These are phyloP conservation scores for Fraxinus cuspidata DNA, from an alignment of 257 asterid genomes.

Conservation along the genomic window DNA sequence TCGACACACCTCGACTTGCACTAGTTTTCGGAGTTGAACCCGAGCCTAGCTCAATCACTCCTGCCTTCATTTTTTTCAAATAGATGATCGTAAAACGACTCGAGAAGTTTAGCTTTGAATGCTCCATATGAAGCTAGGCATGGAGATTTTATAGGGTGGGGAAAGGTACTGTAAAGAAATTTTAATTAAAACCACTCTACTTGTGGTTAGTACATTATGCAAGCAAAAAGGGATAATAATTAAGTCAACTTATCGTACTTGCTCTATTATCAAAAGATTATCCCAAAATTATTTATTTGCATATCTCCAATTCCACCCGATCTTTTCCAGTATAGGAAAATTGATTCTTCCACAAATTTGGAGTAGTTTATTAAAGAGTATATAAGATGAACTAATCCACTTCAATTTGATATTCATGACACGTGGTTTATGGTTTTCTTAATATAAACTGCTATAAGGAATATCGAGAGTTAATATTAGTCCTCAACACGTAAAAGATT, in stretches of 20 bases:
- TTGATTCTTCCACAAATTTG: neutral
- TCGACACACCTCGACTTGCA: slow-evolving; percentile 31
- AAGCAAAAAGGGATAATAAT: neutral
- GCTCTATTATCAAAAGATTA: no score
- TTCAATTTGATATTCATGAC: no score
- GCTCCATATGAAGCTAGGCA: neutral
- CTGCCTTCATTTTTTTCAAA: slow-evolving; percentile 23
- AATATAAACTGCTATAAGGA: no score
- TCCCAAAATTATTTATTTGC: neutral
- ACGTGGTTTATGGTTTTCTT: no score
- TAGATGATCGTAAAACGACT: neutral
- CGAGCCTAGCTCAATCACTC: slow-evolving; percentile 25
- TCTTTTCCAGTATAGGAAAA: neutral
- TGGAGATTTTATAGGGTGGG: neutral
- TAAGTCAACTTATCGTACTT: neutral
- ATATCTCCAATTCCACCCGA: neutral
- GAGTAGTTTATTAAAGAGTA: no score
- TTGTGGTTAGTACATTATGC: neutral
- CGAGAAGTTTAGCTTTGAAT: neutral
- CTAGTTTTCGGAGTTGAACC: neutral
- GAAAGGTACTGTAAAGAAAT: neutral
- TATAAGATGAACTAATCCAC: no score
- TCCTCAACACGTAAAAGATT: no score
- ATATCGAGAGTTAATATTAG: no score
- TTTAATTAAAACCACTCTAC: neutral